Evolutionary conservation across 164 flowering plant genomes (phyloP).

Genomic region (Magnolia officinalis): DNA sequence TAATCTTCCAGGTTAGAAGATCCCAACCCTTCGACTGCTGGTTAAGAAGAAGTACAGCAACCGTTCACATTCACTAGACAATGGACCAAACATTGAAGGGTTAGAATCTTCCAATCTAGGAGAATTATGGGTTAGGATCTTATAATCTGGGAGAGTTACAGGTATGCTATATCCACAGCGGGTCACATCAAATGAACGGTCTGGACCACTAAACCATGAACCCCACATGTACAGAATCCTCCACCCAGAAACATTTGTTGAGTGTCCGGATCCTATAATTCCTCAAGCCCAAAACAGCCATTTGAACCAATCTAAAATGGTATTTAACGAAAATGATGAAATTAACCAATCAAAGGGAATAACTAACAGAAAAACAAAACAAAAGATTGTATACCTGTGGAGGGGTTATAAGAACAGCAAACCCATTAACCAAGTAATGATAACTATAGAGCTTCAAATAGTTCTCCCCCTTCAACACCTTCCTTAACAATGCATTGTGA

Average conservation of each 20-base stretch:
- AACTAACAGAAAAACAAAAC: neutral
- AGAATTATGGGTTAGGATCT: neutral
- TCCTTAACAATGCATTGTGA: constrained; percentile 77
- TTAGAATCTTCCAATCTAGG: neutral
- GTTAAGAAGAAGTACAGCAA: neutral
- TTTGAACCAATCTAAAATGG: neutral
- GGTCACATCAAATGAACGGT: neutral
- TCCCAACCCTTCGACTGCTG: neutral
- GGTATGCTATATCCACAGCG: too few species aligned
- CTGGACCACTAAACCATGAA: neutral
- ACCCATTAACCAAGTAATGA: constrained; percentile 92
- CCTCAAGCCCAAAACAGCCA: neutral
- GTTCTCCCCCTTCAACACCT: constrained; percentile 69
- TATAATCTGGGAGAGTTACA: neutral
- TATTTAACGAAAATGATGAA: neutral
- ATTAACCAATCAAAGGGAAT: neutral
- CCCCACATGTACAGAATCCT: neutral
- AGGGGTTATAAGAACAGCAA: constrained; percentile 81
- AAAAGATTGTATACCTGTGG: constrained; percentile 54
- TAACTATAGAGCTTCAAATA: constrained; percentile 92
- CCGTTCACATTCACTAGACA: neutral
- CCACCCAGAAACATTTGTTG: neutral
- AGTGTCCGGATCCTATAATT: neutral
- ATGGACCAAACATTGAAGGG: neutral
- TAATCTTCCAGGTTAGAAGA: neutral